Evolutionary conservation across 148 eudicot genomes (phyloP), one percentile per base, ranked within the genome.

Genomic region (Rhododendron molle): DNA sequence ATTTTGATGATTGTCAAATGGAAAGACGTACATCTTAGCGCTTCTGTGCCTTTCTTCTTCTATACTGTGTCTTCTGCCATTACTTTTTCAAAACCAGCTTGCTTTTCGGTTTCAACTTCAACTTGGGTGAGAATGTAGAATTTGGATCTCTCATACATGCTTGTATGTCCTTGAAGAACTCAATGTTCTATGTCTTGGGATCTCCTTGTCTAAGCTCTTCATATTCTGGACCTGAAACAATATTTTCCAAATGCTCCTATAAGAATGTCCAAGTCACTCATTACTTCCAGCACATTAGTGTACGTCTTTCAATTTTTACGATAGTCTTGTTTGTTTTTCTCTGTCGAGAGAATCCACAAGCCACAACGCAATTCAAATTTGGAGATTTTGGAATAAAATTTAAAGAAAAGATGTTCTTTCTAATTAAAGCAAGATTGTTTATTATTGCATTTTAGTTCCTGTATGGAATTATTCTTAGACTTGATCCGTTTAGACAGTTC

Each of bases 111-210:
- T 94, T 97, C 81, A 97, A 86, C 89, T 95, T 97, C 87, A 97
- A 49, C 87, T 95, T 96, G 4, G 96, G 98, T 43, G 98, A 92
- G 78, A 90, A 97, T 83, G 92, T 93, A 76, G 92, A 97, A 85
- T 93, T 95, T 12, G 98, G 98, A 89, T 94, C 99, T 83, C 98
- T 92, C 99, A 97, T 97, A 18, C 90, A 88, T 20, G 94, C 95
- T 89, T 97, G 99, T 83, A 97, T 94, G 40, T 95, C 99, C 93
- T 95, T 94, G 82, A 97, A 97, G 81, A 94, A 95, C 86, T 95
- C 86, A 89, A 97, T 95, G 76, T 97, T 93, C 26, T 95, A 83
- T 84, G 90, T 92, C 92, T 93, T 97, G 7, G 98, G 95, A 73
- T 98, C 99, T 81, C 93, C 96, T 84, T 92, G 90, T 80, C 98